Evolutionary conservation across 306 rosid genomes (phyloP).

Genomic region (Vigna nakashimae): DNA sequence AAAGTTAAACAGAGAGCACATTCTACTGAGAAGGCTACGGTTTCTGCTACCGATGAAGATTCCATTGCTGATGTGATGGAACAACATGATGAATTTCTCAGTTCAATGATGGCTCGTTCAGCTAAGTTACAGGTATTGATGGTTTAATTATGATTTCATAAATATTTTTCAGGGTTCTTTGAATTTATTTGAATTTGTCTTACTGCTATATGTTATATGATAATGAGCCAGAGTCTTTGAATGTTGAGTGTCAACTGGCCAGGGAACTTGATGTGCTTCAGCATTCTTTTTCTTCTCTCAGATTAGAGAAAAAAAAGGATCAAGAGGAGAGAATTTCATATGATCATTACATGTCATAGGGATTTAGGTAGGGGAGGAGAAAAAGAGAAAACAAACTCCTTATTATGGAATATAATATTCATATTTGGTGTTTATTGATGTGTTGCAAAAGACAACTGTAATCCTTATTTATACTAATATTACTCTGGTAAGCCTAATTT

Average conservation of each 20-base stretch:
- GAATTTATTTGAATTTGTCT: conserved; percentile 32
- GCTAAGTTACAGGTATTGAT: conserved; percentile 84
- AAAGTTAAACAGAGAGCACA: conserved; percentile 78
- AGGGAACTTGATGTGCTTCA: not conserved
- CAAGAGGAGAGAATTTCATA: not conserved
- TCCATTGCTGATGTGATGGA: conserved; percentile 80
- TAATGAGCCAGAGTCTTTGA: conserved; percentile 36
- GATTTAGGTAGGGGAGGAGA: not conserved
- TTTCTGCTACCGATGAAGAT: conserved; percentile 87
- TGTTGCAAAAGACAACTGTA: not conserved
- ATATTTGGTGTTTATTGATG: not conserved
- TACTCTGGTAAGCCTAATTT: not conserved
- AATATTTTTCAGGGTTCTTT: conserved; percentile 27
- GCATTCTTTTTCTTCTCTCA: not conserved
- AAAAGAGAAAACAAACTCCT: conserved; percentile 17
- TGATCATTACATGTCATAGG: not conserved
- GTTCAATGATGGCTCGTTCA: conserved; percentile 90
- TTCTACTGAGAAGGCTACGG: conserved; percentile 75
- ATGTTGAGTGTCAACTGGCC: conserved; percentile 24
- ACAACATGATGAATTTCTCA: conserved; percentile 82
- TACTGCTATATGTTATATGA: conserved; percentile 18
- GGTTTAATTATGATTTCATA: conserved; percentile 23
- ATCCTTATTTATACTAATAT: not conserved
- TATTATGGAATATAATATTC: conserved; percentile 16
- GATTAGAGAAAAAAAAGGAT: not conserved